phyloP scores from a whole-genome alignment of 768 basidiomycete species.

The Crassisporium funariophilum region DNA sequence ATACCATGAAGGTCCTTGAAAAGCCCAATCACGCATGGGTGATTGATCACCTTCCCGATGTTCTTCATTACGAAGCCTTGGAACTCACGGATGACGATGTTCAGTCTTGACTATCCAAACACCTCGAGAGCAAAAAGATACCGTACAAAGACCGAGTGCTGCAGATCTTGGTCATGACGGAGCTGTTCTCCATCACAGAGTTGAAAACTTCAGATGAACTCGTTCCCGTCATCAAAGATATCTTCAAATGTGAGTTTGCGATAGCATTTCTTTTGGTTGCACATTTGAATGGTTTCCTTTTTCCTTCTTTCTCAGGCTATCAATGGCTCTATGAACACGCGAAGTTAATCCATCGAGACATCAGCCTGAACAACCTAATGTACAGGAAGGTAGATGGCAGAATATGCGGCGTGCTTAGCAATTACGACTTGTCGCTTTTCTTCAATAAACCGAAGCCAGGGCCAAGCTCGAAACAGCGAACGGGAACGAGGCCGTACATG shows the following conservation, averaged over 20 bases:
- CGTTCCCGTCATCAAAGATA: neutral
- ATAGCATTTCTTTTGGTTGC: neutral
- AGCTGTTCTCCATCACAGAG: constrained; percentile 5
- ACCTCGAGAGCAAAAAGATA: neutral
- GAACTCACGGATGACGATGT: neutral
- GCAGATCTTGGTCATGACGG: constrained; percentile 1
- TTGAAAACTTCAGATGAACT: neutral
- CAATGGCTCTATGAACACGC: constrained; percentile 10
- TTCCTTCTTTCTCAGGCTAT: constrained; percentile 2
- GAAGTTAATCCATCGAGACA: constrained; percentile 23
- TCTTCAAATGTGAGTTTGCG: neutral
- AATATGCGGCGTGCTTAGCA: constrained; percentile 18
- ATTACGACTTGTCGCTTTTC: constrained; percentile 14
- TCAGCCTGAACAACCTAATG: constrained; percentile 27
- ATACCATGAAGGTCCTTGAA: too few relatives aligned
- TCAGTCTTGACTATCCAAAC: neutral
- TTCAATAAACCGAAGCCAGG: neutral
- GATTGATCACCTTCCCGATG: constrained; percentile 1
- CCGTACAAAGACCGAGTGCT: neutral
- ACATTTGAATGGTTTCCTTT: neutral
- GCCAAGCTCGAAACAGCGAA: constrained; percentile 16
- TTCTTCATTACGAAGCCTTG: constrained; percentile 1
- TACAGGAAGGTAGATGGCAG: constrained; percentile 7
- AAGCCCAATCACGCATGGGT: neutral
- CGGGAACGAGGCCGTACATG: constrained; percentile 17